Evolutionary conservation across 352 stramenopile genomes (phyloP), one percentile per base, ranked within the genome.

Genomic region (Globisporangium alternatum): DNA sequence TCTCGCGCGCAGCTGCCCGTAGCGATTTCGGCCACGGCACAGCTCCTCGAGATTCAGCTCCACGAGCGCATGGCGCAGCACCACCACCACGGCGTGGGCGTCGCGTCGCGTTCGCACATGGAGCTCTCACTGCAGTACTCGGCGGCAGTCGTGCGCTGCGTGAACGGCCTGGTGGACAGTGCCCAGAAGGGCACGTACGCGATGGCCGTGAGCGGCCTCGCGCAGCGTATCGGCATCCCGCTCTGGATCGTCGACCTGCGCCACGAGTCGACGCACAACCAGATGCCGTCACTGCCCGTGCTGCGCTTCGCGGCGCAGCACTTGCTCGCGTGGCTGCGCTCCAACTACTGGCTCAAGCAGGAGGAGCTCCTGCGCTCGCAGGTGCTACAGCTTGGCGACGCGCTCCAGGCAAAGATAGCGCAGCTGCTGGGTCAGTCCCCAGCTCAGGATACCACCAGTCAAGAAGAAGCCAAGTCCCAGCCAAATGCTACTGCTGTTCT

Each of bases 231-330:
- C 21, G 94, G 94, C 58, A 91, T 98, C 48, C 94, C 94, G 31
- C 70, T 90, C 10, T 98, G 94, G 94, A 82, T 98, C 62, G 94
- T 98, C 30, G 92, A 98, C 57, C 65, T 98, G 66, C 86, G 94
- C 30, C 94, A 98, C 67, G 92, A 98, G 62, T 92, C 91, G 25
- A 96, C 91, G 19, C 94, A 98, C 68, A 97, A 97, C 74, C 84
- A 96, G 55, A 69, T 98, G 48, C 94, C 94, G n/a, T 90, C 89
- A 43, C 70, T 98, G 7, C 76, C 86, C 5, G 81, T 97, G 39
- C 80, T 98, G 19, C 83, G 90, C 31, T 87, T 98, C 28, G 90
- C 89, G 19, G 79, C 90, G 5, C 74, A 86, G 21, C 94, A 97
- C 59, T 68, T 97, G 53, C 72, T 98, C 43, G 78, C 88, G 41